Base-by-base conservation (phyloP, 805 yeast genomes). In the Saturnispora sekii region DNA sequence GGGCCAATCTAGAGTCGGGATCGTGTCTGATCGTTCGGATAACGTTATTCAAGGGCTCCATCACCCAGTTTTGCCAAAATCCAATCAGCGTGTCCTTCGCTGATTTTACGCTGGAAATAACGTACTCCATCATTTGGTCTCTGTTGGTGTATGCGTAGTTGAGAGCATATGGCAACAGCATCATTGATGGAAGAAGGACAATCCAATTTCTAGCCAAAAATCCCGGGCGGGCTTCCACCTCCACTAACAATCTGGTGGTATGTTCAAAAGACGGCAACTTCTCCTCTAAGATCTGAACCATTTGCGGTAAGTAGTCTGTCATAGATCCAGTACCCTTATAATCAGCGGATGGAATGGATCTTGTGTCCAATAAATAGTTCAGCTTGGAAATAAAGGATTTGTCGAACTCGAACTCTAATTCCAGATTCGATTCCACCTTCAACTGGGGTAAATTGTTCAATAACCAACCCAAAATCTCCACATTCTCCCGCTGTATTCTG, bases 11-110 rank as follows among this genome's bases (percentile, higher is more conserved):
- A 1, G 81, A 75, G 32, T 70, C 68, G 12, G 83, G 82, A 58
- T 89, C 97, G 60, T 85, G 93, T 43, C 93, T 72, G n/a, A 90
- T 79, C 0, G 95, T 87, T 39, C 76, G 72, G 51, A 86, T 65
- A 51, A 90, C 80, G 53, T 84, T 80, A 35, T 68, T 66, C 15
- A 84, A 57, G 1, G 97, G 98, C 38, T 73, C 73, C 35, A 86
- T 65, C 3, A 90, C 73, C 97, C 98, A 90, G 59, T 89, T 87
- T 30, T 69, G 62, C 68, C 80, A 74, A 53, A 89, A 81, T 4
- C 90, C 86, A 28, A 58, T 56, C 1, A 70, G 55, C 0, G 94
- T 81, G n/a, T 79, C 84, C 8, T 93, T 87, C 0, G 84, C 83
- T 55, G 74, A 76, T 3, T 70, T 41, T 0, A 69, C 38, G 1